Percentiles rank a stretch among this genome's conserved stretches.
phyloP scores from a whole-genome alignment of 768 basidiomycete species.

The Tylopilus plumbeoviolaceoides region DNA sequence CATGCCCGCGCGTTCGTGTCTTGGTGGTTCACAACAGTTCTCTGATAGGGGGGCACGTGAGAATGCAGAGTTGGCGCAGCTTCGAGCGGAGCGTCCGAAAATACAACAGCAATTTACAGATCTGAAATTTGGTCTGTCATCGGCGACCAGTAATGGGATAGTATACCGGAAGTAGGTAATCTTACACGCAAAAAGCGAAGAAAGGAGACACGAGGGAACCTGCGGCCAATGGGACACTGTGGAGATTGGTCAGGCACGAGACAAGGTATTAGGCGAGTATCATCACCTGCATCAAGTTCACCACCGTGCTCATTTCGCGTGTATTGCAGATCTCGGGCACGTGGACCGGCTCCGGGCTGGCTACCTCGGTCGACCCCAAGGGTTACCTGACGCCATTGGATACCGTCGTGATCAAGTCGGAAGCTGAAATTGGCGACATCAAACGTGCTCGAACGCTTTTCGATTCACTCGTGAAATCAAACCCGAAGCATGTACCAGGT shows the following conservation, averaged over 20 bases:
- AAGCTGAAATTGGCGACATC: constrained; percentile 97
- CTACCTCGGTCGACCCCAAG: constrained; percentile 92
- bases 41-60: too few relatives aligned
- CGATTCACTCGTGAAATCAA: constrained; percentile 93
- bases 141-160: too few relatives aligned
- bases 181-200: too few relatives aligned
- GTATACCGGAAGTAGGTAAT: too few relatives aligned
- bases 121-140: too few relatives aligned
- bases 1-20: too few relatives aligned
- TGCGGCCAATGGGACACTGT: constrained; percentile 73
- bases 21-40: too few relatives aligned
- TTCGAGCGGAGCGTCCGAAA: too few relatives aligned
- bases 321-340: constrained; percentile 60
- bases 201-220: constrained; percentile 72
- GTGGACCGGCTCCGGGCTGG: constrained; percentile 63
- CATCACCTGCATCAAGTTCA: background rate
- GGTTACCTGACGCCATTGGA: constrained; percentile 97
- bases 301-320: background rate
- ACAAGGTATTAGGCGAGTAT: constrained; percentile 79
- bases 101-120: too few relatives aligned
- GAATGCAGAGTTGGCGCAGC: too few relatives aligned
- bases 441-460: constrained; percentile 96
- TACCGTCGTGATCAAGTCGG: constrained; percentile 84
- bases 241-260: constrained; percentile 97
- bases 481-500: constrained; percentile 95